Conservation (phyloP, 2,329 filamentous ascomycete genomes). For the Cadophora luteo-olivacea region DNA sequence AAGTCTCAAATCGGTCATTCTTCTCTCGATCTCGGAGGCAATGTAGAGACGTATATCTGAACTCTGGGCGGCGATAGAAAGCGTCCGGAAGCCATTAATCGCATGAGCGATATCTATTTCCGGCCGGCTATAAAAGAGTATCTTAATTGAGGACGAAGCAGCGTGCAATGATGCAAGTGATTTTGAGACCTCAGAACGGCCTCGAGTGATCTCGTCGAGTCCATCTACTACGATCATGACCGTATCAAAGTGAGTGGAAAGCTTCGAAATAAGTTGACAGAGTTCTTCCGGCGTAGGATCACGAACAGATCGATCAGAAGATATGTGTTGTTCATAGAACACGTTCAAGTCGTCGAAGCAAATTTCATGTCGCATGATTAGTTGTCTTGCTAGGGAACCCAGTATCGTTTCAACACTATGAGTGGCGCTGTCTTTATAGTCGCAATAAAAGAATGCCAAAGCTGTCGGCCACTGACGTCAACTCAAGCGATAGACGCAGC, state of each 20-base stretch:
- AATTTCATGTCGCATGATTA: constrained; percentile 38
- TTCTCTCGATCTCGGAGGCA: constrained; percentile 23
- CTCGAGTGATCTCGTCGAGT: constrained; percentile 6
- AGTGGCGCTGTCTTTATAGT: constrained; percentile 40
- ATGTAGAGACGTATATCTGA: constrained; percentile 28
- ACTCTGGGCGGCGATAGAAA: constrained; percentile 28
- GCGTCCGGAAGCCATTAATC: background rate
- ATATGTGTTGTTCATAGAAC: background rate
- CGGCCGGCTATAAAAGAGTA: background rate
- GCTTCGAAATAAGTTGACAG: constrained; percentile 27
- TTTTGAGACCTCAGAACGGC: background rate
- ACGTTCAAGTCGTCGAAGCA: constrained; percentile 24
- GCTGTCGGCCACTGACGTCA: background rate
- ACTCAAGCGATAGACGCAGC: background rate
- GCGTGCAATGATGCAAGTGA: background rate
- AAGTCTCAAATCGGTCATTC: constrained; percentile 11
- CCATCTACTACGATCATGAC: constrained; percentile 23
- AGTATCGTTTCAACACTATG: constrained; percentile 36
- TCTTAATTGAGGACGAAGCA: no score
- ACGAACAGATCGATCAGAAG: background rate
- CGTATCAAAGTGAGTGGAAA: constrained; percentile 19
- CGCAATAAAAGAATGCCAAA: constrained; percentile 42
- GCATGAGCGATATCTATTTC: background rate
- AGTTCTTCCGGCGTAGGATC: constrained; percentile 14
- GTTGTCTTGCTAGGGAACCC: constrained; percentile 38